Conservation (phyloP, 345 rosid genomes). For the sweet orange (Citrus sinensis) region DNA sequence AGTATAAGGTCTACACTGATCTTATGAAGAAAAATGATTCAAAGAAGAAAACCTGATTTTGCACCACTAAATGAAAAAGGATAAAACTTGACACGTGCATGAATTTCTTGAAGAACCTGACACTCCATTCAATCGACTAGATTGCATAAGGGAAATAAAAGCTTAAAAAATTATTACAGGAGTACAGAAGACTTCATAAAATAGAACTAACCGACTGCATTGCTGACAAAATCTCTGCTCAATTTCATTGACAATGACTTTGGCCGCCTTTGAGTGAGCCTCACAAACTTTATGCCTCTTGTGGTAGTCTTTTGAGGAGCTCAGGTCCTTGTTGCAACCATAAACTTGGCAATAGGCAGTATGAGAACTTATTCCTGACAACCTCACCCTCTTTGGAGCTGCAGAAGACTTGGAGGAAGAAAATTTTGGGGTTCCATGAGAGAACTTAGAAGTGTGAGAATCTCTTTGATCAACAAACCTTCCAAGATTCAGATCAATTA, state of each 20-base stretch:
- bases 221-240: slow-evolving; percentile 92
- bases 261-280: slow-evolving; percentile 64
- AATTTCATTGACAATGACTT: slow-evolving; percentile 58
- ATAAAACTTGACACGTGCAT: neutral
- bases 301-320: slow-evolving; percentile 68
- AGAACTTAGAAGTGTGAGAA: slow-evolving; percentile 18
- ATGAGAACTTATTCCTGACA: slow-evolving; percentile 23
- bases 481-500: slow-evolving; percentile 70
- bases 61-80: neutral
- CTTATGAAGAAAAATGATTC: neutral
- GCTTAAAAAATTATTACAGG: neutral
- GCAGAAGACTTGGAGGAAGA: slow-evolving; percentile 26
- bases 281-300: slow-evolving; percentile 85
- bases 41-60: neutral
- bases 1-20: neutral
- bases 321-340: slow-evolving; percentile 77
- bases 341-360: slow-evolving; percentile 61
- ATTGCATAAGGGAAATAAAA: neutral
- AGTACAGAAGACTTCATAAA: neutral
- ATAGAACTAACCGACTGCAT: slow-evolving; percentile 67
- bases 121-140: neutral
- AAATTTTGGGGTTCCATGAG: slow-evolving; percentile 13
- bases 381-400: slow-evolving; percentile 33
- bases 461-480: slow-evolving; percentile 46
- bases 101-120: slow-evolving; percentile 1